Evolutionary conservation across 768 basidiomycete species (phyloP).

Genomic region (Mycena belliarum): DNA sequence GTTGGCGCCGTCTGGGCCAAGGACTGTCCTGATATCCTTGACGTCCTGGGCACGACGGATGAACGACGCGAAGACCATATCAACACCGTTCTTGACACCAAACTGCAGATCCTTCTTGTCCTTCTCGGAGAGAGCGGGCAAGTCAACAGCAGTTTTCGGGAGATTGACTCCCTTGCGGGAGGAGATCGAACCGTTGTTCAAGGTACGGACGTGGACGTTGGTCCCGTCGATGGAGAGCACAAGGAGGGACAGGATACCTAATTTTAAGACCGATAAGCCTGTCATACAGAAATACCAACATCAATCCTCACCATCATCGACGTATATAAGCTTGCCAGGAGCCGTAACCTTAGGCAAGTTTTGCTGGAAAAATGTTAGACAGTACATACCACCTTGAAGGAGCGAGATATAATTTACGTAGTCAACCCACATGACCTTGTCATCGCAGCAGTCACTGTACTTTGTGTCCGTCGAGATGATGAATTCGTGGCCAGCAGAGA

Average conservation of each 20-base stretch:
- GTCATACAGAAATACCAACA: neutral
- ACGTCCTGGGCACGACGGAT: conserved; percentile 96
- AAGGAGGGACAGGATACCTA: conserved; percentile 88
- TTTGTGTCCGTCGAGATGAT: conserved; percentile 82
- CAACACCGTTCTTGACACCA: conserved; percentile 96
- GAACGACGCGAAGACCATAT: conserved; percentile 99
- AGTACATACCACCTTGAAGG: neutral
- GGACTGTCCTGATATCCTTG: conserved; percentile 86
- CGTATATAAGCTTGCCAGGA: conserved; percentile 96
- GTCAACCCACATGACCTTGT: conserved; percentile 88
- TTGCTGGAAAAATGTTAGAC: conserved; percentile 42
- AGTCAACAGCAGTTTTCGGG: conserved; percentile 96
- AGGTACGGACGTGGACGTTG: conserved; percentile 78
- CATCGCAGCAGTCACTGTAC: conserved; percentile 77
- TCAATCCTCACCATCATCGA: conserved; percentile 79
- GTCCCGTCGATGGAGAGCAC: conserved; percentile 85
- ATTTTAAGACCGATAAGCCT: neutral
- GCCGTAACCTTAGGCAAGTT: conserved; percentile 95
- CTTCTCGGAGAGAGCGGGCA: conserved; percentile 96
- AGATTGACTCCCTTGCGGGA: conserved; percentile 99
- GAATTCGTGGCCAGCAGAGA: conserved; percentile 93
- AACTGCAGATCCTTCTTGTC: conserved; percentile 95
- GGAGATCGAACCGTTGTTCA: conserved; percentile 91
- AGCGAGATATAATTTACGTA: conserved; percentile 61
- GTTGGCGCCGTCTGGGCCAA: conserved; percentile 91